Evolutionary conservation across 257 asterid species (phyloP), one percentile per base, ranked within the genome.

Genomic region (Schizonepeta tenuifolia): DNA sequence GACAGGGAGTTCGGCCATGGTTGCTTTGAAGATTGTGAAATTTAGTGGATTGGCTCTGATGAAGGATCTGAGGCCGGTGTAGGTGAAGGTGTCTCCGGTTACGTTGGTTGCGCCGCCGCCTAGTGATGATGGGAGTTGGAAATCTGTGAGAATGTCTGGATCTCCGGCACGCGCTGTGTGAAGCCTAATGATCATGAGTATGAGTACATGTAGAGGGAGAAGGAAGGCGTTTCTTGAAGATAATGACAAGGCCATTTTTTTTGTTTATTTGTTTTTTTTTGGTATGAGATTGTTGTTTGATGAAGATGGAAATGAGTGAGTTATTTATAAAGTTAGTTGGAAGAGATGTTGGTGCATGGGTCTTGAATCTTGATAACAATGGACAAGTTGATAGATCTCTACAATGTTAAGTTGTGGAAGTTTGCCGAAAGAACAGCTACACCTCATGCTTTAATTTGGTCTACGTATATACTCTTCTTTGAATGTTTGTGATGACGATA

Each of bases 91-190:
- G 0, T 43, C 44, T 2, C 61, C 73, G 10, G 47, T 46, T 0
- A 62, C 18, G 11, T 12, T 31, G 2, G 22, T 47, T 8, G 1
- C 5, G 72, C n/a, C n/a, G n/a, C n/a, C n/a, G n/a, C 79, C 67
- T 47, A 80, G 68, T 10, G 26, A 24, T 24, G 26, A 24, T 24
- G 90, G 87, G 9, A 73, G 58, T 7, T 75, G 8, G 64, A 73
- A 86, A 43, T 86, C 91, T 10, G 82, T 33, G 10, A 75, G 78
- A 11, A 81, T 86, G 67, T 83, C 85, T 3, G 85, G 70, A 62
- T 83, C 90, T 10, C 83, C 84, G 0, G 81, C 78, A 2, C 28
- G 61, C 0, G 65, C 24, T 12, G 57, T 9, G 15, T 11, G 56
- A 6, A 66, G 53, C 24, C 22, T 0, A 31, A 13, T 2, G 51